These are phyloP conservation scores for Penicillium roqueforti DNA, from an alignment of 495 filamentous ascomycete species.

Conservation along the genomic window DNA sequence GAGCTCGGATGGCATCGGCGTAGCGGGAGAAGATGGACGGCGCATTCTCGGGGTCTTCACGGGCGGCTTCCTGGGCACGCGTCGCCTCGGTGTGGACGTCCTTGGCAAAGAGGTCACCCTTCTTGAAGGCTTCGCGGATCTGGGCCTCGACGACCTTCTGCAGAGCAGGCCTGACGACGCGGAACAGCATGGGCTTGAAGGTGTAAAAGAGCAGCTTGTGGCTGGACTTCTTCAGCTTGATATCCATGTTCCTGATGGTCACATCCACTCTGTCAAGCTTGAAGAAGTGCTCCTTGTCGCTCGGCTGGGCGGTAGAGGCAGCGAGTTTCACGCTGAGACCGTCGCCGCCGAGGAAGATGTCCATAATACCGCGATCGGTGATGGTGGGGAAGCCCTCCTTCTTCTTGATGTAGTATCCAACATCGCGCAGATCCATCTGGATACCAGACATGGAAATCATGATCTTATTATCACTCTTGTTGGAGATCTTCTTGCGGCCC, in stretches of 20 bases:
- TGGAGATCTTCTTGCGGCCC: slow-evolving; percentile 81
- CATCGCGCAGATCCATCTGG: slow-evolving; percentile 63
- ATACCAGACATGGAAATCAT: slow-evolving; percentile 83
- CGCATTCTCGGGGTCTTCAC: slow-evolving; percentile 67
- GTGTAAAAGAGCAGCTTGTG: slow-evolving; percentile 87
- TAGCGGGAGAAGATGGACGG: slow-evolving; percentile 89
- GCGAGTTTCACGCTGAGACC: slow-evolving; percentile 92
- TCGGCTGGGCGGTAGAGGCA: slow-evolving; percentile 73
- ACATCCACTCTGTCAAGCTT: slow-evolving; percentile 88
- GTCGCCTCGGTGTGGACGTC: slow-evolving; percentile 80
- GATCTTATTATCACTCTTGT: slow-evolving; percentile 72
- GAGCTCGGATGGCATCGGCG: slow-evolving; percentile 66
- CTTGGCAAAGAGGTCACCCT: slow-evolving; percentile 65
- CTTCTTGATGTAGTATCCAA: slow-evolving; percentile 92
- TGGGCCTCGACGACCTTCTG: slow-evolving; percentile 85
- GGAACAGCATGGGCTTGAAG: slow-evolving; percentile 85
- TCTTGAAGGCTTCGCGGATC: slow-evolving; percentile 70
- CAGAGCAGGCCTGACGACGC: slow-evolving; percentile 74
- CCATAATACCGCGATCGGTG: slow-evolving; percentile 83
- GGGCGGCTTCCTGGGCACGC: slow-evolving; percentile 61
- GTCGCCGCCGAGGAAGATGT: slow-evolving; percentile 81
- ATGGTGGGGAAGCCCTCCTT: slow-evolving; percentile 94
- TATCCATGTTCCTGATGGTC: slow-evolving; percentile 75
- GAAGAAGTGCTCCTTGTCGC: slow-evolving; percentile 78
- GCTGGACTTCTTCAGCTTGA: slow-evolving; percentile 90